These are phyloP conservation scores for Parmales sp. DNA, from an alignment of 108 stramenopile genomes.

Conservation along the genomic window DNA sequence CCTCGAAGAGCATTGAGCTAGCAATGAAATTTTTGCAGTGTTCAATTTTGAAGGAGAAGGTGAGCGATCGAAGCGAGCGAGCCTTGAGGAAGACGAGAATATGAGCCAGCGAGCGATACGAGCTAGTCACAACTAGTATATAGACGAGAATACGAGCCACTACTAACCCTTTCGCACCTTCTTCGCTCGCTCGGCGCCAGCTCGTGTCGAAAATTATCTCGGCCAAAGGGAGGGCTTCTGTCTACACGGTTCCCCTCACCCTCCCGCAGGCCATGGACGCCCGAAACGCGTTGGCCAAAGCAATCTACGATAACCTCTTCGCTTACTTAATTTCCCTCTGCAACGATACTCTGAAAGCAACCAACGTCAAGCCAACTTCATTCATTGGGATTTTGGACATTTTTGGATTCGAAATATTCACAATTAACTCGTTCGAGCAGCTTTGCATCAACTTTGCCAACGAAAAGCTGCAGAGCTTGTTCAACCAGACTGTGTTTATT, in stretches of 20 bases:
- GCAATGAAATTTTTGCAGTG: constrained; percentile 5
- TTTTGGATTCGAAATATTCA: constrained; percentile 92
- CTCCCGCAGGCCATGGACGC: constrained; percentile 49
- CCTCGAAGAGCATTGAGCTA: background rate
- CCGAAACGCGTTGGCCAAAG: constrained; percentile 83
- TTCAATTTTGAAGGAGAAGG: background rate
- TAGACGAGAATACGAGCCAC: background rate
- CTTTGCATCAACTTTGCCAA: constrained; percentile 95
- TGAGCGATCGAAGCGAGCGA: no score
- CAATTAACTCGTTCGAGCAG: constrained; percentile 77
- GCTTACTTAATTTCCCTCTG: constrained; percentile 59
- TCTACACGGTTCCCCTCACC: constrained; percentile 44
- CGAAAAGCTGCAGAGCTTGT: constrained; percentile 77
- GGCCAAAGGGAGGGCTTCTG: no score
- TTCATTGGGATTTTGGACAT: constrained; percentile 83
- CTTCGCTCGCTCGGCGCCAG: no score
- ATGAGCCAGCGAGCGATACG: constrained; percentile 25
- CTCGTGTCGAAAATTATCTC: no score
- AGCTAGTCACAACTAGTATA: no score
- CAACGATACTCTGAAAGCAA: constrained; percentile 43
- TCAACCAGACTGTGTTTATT: constrained; percentile 35
- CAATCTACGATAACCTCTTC: constrained; percentile 71
- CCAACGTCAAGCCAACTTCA: constrained; percentile 55
- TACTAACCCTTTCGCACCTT: no score
- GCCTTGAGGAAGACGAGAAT: no score